Evolutionary conservation across 805 yeast genomes (phyloP), one percentile per base, ranked within the genome.

Genomic region (Blastobotrys chiropterorum): DNA sequence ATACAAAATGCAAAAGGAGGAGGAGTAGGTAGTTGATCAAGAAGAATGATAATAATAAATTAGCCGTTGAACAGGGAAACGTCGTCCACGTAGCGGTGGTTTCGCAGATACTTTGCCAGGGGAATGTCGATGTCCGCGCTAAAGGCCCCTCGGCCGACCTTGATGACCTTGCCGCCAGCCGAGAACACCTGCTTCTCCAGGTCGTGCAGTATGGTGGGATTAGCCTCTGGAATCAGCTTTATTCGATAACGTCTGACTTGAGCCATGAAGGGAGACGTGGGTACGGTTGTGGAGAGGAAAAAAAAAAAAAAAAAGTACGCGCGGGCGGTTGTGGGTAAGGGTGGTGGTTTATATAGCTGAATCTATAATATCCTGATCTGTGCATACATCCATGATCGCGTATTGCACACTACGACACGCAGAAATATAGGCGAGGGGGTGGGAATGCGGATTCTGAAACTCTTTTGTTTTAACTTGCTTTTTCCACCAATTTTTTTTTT

Each of bases 21-120:
- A 26, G 34, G 34, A 26, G 34, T 26, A 26, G 34, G 34, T 26
- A 26, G 34, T 11, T 5, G 34, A 11, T 26, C 11, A 11, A 26
- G 34, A 43, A 15, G 17, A 43, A n/a, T n/a, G n/a, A n/a, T n/a
- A n/a, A n/a, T n/a, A 22, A 43, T 20, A 43, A 22, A 17, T 43
- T n/a, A 43, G 4, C 46, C 16, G 14, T 46, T 22, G 34, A 15
- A 38, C 7, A 47, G 4, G 19, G 50, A 47, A 2, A 47, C 50
- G 39, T 47, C 50, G 39, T 47, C 50, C 3, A 47, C 50, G 17
- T 47, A 47, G 34, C 16, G n/a, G 19, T 47, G 50, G 39, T 39
- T 47, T 14, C 50, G 45, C 19, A 47, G 38, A 22, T 47, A 47
- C 31, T 21, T 34, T 7, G 31, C 50, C 21, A 47, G 20, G n/a